Percentiles rank a stretch among this genome's conserved stretches.
phyloP scores from a whole-genome alignment of 2,329 filamentous ascomycete species.

The Xylaria arbuscula region DNA sequence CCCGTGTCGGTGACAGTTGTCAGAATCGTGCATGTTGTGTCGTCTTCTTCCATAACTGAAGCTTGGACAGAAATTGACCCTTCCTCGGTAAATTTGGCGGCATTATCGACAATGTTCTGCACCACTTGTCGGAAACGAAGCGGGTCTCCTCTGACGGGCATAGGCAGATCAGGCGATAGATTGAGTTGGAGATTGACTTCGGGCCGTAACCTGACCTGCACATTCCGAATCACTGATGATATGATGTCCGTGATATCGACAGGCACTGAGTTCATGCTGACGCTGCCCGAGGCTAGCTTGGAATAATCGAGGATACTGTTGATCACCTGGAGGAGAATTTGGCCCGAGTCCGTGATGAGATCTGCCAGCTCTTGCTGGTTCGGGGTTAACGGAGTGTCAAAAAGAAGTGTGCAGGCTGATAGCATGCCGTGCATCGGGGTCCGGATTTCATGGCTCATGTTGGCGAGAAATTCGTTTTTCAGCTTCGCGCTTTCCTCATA shows the following conservation, averaged over 20 bases:
- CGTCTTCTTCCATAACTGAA: constrained; percentile 14
- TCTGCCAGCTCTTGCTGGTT: constrained; percentile 29
- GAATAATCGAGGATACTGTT: constrained; percentile 34
- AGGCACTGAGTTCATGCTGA: constrained; percentile 20
- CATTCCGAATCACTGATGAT: constrained; percentile 23
- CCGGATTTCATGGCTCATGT: constrained; percentile 32
- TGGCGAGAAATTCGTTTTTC: constrained; percentile 32
- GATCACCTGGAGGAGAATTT: constrained; percentile 27
- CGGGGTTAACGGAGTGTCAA: constrained; percentile 19
- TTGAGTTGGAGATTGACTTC: constrained; percentile 26
- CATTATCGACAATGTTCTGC: constrained; percentile 33
- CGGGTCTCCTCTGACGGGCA: constrained; percentile 14
- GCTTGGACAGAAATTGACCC: constrained; percentile 22
- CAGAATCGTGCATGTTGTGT: constrained; percentile 18
- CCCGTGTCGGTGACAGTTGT: constrained; percentile 30
- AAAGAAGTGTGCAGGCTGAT: constrained; percentile 24
- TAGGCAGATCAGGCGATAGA: constrained; percentile 16
- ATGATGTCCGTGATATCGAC: constrained; percentile 18
- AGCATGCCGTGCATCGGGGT: constrained; percentile 33
- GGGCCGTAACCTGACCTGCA: constrained; percentile 27
- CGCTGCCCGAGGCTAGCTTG: constrained; percentile 28
- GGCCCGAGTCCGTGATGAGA: constrained; percentile 26
- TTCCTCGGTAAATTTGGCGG: constrained; percentile 28
- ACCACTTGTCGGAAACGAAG: constrained; percentile 27
- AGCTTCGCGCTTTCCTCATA: constrained; percentile 33